phyloP scores from a whole-genome alignment of 306 rosid species.

The Acacia confusa region DNA sequence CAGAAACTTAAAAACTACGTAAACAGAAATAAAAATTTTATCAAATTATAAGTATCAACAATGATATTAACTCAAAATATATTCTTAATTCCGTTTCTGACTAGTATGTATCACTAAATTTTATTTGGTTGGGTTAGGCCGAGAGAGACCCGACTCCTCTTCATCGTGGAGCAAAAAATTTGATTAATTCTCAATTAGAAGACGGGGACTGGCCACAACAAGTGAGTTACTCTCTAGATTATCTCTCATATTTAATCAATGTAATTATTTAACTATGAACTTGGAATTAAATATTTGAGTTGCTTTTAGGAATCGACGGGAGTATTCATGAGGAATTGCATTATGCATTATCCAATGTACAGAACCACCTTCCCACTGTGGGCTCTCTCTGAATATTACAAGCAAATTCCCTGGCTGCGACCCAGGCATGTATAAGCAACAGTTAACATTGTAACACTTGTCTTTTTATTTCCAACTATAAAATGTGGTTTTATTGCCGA shows the following conservation, averaged over 20 bases:
- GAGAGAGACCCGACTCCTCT: constrained; percentile 58
- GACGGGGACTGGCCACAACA: constrained; percentile 75
- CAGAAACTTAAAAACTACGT: too few relatives aligned
- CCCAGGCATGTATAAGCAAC: too few relatives aligned
- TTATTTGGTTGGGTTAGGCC: not conserved
- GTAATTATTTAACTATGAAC: not conserved
- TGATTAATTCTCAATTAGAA: constrained; percentile 61
- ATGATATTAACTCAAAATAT: too few relatives aligned
- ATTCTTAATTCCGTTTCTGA: not conserved
- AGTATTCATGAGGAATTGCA: constrained; percentile 59
- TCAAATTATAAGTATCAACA: too few relatives aligned
- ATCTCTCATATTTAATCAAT: not conserved
- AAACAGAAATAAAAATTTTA: too few relatives aligned
- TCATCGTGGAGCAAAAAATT: constrained; percentile 52
- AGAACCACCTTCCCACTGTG: constrained; percentile 67
- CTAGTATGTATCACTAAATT: not conserved
- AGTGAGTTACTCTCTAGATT: constrained; percentile 7
- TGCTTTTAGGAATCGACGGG: constrained; percentile 48
- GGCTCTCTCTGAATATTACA: constrained; percentile 75
- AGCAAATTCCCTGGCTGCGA: constrained; percentile 34
- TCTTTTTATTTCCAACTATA: too few relatives aligned
- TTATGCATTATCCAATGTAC: constrained; percentile 69
- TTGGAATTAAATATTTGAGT: not conserved
- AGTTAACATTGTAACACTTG: too few relatives aligned
- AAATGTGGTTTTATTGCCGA: too few relatives aligned